These are phyloP conservation scores for Leccinum variicolor DNA, from an alignment of 768 basidiomycete species.

Conservation along the genomic window DNA sequence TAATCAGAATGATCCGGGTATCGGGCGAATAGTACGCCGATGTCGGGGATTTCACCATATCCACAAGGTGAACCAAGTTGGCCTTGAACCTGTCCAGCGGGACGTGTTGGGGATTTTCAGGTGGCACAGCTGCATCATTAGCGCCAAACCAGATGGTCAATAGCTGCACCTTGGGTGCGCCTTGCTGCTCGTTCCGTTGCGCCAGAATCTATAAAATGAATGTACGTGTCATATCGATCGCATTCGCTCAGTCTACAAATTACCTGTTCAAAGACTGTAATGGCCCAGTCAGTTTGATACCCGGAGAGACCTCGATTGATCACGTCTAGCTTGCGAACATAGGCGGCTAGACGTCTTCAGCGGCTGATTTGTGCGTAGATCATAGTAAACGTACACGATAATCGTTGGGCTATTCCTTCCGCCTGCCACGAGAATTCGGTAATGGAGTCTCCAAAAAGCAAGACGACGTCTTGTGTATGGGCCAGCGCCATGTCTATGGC, in stretches of 20 bases:
- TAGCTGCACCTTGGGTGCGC: conserved; percentile 61
- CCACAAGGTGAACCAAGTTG: conserved; percentile 64
- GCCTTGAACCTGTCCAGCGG: conserved; percentile 59
- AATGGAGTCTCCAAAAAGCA: conserved; percentile 82
- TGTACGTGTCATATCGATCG: not conserved
- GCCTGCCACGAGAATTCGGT: conserved; percentile 65
- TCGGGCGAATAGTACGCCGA: conserved; percentile 66
- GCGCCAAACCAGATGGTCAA: conserved; percentile 88
- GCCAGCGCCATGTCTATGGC: conserved; percentile 47
- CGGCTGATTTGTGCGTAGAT: not conserved
- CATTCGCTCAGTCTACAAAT: not conserved
- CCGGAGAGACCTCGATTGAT: conserved; percentile 82
- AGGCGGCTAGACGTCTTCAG: conserved; percentile 50
- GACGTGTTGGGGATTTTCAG: conserved; percentile 71
- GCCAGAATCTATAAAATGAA: conserved; percentile 50
- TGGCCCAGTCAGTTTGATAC: conserved; percentile 84
- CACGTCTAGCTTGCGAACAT: conserved; percentile 79
- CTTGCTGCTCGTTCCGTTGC: conserved; percentile 41
- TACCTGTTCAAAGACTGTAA: conserved; percentile 78
- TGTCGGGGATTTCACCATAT: conserved; percentile 55
- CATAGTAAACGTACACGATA: conserved; percentile 39
- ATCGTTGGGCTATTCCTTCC: conserved; percentile 62
- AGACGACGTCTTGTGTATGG: conserved; percentile 56
- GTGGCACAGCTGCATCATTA: conserved; percentile 72
- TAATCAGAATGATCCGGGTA: conserved; percentile 77